Base-by-base conservation (phyloP, 2,329 filamentous ascomycete genomes). In the Alternaria triticina region DNA sequence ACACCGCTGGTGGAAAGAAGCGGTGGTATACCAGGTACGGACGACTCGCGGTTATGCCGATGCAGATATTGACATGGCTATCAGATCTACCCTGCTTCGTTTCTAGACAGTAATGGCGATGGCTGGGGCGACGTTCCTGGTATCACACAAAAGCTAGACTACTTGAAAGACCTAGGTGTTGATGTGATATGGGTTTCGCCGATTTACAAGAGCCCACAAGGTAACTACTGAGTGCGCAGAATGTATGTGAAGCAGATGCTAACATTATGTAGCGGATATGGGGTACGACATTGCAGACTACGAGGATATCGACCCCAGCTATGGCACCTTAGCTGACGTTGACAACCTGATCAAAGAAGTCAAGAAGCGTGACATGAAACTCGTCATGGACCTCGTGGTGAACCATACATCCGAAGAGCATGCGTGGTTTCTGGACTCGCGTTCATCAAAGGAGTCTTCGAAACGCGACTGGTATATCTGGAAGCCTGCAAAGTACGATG, bases 1-100 rank as follows among this genome's bases (percentile, higher is more conserved):
- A 54, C 76, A 79, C 57, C 57, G 64, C 25, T 89, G 87, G 87
- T 89, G 87, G 87, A 88, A 88, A 68, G 86, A 89, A 72, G 84
- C 84, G 54, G 82, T 85, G 7, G 84, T 88, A 9, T 89, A 89
- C 70, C 86, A 89, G 67, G 75, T 77, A 61, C 22, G 61, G 1
- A 6, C 1, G 36, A 10, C 12, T 6, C 15, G 52, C 27, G 5
- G 1, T 20, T 25, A 5, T n/a, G 13, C 9, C 7, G 3, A 55
- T 40, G 11, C 47, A 66, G 45, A 62, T 25, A 27, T 30, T 47
- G 7, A 49, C 13, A 13, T 5, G 2, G 4, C 3, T 22, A 17
- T 6, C 33, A 85, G 71, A 83, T 89, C 52, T 89, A 89, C 70
- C 86, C 86, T 9, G 84, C 87, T 5, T 88, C 86, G 3, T 89